Evolutionary conservation across 106 monocot species (phyloP).

Genomic region (Allium sativum): DNA sequence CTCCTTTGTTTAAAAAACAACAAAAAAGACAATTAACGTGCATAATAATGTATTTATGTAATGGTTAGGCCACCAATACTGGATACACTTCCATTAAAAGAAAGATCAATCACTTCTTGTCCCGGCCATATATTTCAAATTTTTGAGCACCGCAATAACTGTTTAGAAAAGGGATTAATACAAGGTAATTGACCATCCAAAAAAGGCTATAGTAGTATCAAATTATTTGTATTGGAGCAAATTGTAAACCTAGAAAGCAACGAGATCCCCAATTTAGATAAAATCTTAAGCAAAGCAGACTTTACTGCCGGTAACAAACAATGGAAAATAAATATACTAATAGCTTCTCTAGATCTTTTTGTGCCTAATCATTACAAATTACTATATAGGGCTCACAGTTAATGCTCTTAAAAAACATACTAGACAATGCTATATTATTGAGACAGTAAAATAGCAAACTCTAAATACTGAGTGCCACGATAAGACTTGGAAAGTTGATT

Average conservation of each 20-base stretch:
- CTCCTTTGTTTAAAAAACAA: too few species aligned
- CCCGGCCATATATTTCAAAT: constrained; percentile 96
- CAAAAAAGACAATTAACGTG: too few species aligned
- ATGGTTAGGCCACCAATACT: constrained; percentile 84
- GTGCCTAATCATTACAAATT: too few species aligned
- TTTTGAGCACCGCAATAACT: constrained; percentile 99
- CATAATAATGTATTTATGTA: constrained; percentile 4
- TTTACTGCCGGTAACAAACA: constrained; percentile 68
- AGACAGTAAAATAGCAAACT: too few species aligned
- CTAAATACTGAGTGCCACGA: too few species aligned
- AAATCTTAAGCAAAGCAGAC: constrained; percentile 93
- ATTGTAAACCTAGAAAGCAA: constrained; percentile 85
- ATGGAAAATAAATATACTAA: too few species aligned
- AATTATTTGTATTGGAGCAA: background rate
- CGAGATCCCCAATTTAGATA: constrained; percentile 98
- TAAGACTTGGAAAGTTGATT: too few species aligned
- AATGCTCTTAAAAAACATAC: too few species aligned
- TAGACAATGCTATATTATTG: too few species aligned
- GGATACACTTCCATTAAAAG: constrained; percentile 95
- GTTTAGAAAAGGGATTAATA: constrained; percentile 8
- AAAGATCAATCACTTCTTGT: constrained; percentile 86
- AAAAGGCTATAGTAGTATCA: too few species aligned
- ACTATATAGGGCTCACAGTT: too few species aligned
- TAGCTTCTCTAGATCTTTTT: too few species aligned
- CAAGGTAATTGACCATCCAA: background rate